Conservation (phyloP, 2,329 filamentous ascomycete species). For the Venturia oleaginea region DNA sequence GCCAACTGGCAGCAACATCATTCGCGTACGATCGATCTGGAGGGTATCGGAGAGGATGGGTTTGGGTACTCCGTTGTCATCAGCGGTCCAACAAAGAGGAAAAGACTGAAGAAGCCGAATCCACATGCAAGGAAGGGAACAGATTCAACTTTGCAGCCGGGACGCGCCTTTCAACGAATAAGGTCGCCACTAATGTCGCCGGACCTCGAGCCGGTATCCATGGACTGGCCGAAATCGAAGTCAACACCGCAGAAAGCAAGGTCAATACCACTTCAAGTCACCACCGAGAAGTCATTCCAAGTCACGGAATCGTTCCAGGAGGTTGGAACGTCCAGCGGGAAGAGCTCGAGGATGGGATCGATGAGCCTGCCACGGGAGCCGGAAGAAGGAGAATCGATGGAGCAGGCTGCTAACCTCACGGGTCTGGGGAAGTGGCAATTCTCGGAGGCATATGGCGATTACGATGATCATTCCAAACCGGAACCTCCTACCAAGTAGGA, state of each 20-base stretch:
- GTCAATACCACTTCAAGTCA: not conserved
- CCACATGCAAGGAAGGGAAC: not conserved
- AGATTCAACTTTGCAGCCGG: not conserved
- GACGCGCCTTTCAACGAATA: not conserved
- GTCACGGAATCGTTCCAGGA: not conserved
- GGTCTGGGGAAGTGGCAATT: not conserved
- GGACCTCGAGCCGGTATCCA: not conserved
- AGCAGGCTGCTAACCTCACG: not conserved
- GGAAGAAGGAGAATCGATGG: not conserved
- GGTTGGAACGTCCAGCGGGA: not conserved
- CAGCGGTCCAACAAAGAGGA: slow-evolving; percentile 7
- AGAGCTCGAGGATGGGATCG: not conserved
- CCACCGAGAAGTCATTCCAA: not conserved
- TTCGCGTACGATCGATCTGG: slow-evolving; percentile 10
- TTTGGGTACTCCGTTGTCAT: slow-evolving; percentile 12
- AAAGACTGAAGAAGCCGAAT: not conserved
- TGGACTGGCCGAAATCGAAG: not conserved
- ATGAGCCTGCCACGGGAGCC: not conserved
- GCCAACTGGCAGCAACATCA: not conserved
- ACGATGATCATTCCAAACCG: not conserved
- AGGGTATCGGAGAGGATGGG: slow-evolving; percentile 12
- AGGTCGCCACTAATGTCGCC: not conserved
- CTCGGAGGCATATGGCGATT: not conserved
- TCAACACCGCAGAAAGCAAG: not conserved
- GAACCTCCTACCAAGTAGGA: not conserved